Evolutionary conservation across 106 monocot genomes (phyloP).

Genomic region (Dendrobium huoshanense): DNA sequence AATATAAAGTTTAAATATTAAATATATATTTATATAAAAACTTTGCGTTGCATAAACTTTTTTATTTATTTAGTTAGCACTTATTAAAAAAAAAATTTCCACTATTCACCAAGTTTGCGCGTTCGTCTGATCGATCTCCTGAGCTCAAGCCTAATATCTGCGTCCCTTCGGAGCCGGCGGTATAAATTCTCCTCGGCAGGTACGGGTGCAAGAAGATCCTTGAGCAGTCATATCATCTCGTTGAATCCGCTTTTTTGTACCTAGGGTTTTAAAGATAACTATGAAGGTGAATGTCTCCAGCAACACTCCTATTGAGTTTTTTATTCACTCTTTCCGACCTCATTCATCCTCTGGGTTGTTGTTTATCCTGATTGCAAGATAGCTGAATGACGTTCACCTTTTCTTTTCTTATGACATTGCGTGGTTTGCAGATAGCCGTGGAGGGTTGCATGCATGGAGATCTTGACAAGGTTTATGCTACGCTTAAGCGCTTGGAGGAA

Average conservation of each 20-base stretch:
- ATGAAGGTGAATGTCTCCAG: neutral
- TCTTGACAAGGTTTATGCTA: conserved; percentile 80
- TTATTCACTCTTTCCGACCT: neutral
- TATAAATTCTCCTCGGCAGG: too few species aligned
- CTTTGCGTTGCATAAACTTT: too few species aligned
- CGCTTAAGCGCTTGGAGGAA: conserved; percentile 61
- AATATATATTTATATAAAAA: too few species aligned
- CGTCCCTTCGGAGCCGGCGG: too few species aligned
- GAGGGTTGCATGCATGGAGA: conserved; percentile 99
- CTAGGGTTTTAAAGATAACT: conserved; percentile 3
- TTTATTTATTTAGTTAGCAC: too few species aligned
- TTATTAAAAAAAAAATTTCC: too few species aligned
- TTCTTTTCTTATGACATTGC: neutral
- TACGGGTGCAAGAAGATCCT: too few species aligned
- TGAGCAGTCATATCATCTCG: neutral
- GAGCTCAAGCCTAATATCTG: too few species aligned
- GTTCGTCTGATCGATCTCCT: too few species aligned
- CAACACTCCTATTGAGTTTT: neutral
- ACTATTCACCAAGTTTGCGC: too few species aligned
- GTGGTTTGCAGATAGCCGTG: conserved; percentile 58
- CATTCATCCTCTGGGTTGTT: neutral
- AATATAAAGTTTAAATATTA: too few species aligned
- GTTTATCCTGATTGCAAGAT: neutral
- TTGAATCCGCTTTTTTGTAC: neutral
- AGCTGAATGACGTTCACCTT: neutral